phyloP scores from a whole-genome alignment of 1,284 basidiomycete genomes.

The Retiboletus flavoniger region DNA sequence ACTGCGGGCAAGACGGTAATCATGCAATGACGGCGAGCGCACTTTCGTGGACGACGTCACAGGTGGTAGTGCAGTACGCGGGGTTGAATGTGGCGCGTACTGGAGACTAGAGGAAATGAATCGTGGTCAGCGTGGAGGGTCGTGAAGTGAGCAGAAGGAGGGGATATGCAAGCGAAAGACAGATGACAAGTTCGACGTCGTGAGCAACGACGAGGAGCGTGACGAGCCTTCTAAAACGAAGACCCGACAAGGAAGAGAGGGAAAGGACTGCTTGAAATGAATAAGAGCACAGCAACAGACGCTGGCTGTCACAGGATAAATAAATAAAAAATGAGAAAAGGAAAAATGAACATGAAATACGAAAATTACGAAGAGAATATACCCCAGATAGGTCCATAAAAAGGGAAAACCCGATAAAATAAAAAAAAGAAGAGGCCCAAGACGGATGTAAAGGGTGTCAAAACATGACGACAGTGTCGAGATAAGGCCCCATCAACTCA shows the following conservation, averaged over 20 bases:
- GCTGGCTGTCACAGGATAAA: slow-evolving; percentile 12
- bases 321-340: slow-evolving; percentile 16
- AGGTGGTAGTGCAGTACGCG: slow-evolving; percentile 11
- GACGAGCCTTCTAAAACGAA: slow-evolving; percentile 29
- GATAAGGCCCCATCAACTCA: slow-evolving; percentile 26
- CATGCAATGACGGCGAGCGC: slow-evolving; percentile 32
- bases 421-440: slow-evolving; percentile 7
- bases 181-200: slow-evolving; percentile 23
- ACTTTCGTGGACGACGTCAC: slow-evolving; percentile 23
- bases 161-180: slow-evolving; percentile 32
- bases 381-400: slow-evolving; percentile 18
- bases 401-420: slow-evolving; percentile 1
- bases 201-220: slow-evolving; percentile 34
- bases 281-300: slow-evolving; percentile 32
- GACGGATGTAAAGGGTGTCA: slow-evolving; percentile 16
- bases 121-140: slow-evolving; percentile 56
- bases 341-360: slow-evolving; percentile 12
- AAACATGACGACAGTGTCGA: slow-evolving; percentile 22
- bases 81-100: slow-evolving; percentile 32
- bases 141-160: slow-evolving; percentile 41
- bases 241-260: slow-evolving; percentile 29
- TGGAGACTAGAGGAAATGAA: slow-evolving; percentile 35
- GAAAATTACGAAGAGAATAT: slow-evolving; percentile 11
- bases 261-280: slow-evolving; percentile 25
- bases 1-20: slow-evolving; percentile 21